Percentiles rank a stretch among this genome's conserved stretches.
phyloP scores from a whole-genome alignment of 208 protist genomes.

The Lotmaria passim region DNA sequence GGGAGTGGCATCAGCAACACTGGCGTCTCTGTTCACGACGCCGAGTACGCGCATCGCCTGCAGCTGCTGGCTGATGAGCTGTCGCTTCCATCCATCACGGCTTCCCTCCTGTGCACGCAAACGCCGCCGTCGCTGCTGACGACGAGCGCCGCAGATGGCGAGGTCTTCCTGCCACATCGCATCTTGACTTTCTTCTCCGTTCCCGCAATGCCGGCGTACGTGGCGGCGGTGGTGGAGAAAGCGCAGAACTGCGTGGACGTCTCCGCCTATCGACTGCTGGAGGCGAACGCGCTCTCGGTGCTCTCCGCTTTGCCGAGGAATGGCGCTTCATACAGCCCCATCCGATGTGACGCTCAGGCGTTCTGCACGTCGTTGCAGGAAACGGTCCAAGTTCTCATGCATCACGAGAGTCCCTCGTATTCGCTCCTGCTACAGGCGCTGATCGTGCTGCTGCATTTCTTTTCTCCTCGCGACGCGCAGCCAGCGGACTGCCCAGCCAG shows the following conservation, averaged over 20 bases:
- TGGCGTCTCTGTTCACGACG: not conserved
- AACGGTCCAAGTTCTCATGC: conserved; percentile 25
- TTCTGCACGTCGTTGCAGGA: conserved; percentile 11
- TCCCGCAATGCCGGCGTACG: not conserved
- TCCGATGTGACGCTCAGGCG: not conserved
- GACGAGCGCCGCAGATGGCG: not conserved
- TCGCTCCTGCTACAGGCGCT: conserved; percentile 18
- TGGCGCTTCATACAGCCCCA: not conserved
- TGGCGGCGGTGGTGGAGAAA: conserved; percentile 11
- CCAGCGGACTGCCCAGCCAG: not conserved
- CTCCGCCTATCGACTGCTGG: conserved; percentile 28
- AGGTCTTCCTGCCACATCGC: conserved; percentile 24
- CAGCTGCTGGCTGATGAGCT: conserved; percentile 32
- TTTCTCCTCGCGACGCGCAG: not conserved
- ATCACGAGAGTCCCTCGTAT: conserved; percentile 32
- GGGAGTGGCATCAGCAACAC: not conserved
- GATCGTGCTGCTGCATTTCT: conserved; percentile 24
- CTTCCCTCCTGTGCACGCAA: conserved; percentile 28
- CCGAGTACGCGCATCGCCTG: conserved; percentile 19
- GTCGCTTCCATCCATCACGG: conserved; percentile 20
- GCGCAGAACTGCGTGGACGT: conserved; percentile 30
- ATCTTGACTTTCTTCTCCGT: conserved; percentile 26
- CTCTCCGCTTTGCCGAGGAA: conserved; percentile 1
- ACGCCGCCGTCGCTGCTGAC: not conserved
- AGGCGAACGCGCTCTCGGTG: conserved; percentile 32